Base-by-base conservation (phyloP, 2,329 filamentous ascomycete species). In the Penicillium sp. region DNA sequence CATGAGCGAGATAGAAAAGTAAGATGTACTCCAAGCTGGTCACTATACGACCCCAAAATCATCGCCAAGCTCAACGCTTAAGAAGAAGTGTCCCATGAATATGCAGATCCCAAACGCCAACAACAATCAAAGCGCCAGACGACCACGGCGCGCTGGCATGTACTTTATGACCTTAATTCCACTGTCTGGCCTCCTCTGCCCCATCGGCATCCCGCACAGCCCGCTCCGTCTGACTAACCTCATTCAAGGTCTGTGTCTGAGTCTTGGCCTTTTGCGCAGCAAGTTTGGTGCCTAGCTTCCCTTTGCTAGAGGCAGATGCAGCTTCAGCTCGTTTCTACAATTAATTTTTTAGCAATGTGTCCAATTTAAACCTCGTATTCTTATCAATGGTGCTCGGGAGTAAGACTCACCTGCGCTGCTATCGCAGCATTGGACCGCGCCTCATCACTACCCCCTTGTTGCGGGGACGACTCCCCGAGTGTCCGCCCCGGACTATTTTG, bases 181-280 rank as follows among this genome's bases (percentile, higher is more conserved):
- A 89, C 59, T 78, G 82, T 70, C 85, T 80, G 38, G 84, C 80
- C 67, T 86, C 79, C 1, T 82, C 81, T 16, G 80, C 84, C 46
- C 83, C 82, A 73, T 96, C 91, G 8, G 88, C 86, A 64, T 93
- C 87, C 57, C 91, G 83, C 14, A 82, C 82, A 51, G 84, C 81
- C 58, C 87, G 79, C 71, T 93, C 90, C 58, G 88, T 83, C 55
- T 83, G 80, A 72, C 91, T 92, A 4, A 82, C 85, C 65, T 90
- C 84, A 64, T 87, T 86, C 52, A 96, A 79, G 1, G 87, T 88
- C 61, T 89, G 86, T 33, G 79, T 82, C 56, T 87, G 84, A 8
- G 89, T 92, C 79, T 91, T 87, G 68, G 86, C 87, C 79, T 90
- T 91, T 78, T 96, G 90, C 38, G 87, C 88, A 57, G 88, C 85